Percentiles rank a stretch among this genome's conserved stretches.
Conservation (phyloP, 164 flowering plant genomes). For the Euptelea pleiosperma region DNA sequence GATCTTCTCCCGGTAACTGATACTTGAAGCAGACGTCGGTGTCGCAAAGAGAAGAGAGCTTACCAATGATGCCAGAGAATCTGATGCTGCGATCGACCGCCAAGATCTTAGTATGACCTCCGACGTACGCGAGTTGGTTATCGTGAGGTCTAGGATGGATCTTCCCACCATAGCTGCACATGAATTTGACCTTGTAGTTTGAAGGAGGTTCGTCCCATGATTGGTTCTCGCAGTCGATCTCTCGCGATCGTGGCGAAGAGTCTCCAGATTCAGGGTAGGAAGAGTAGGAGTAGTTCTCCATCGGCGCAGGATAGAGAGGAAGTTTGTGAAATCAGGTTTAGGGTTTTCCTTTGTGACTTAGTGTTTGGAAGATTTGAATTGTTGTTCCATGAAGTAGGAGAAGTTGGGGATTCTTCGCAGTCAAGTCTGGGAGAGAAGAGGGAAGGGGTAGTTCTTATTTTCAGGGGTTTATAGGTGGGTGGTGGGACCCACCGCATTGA, state of each 20-base stretch:
- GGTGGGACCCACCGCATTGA: slow-evolving; percentile 9
- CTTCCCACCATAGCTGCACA: slow-evolving; percentile 81
- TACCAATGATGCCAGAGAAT: slow-evolving; percentile 37
- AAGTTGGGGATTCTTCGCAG: neutral
- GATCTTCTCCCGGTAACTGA: slow-evolving; percentile 83
- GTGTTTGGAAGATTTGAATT: slow-evolving; percentile 1
- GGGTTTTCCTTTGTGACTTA: neutral
- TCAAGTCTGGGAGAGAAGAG: neutral
- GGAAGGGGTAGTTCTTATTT: neutral
- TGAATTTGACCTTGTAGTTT: slow-evolving; percentile 53
- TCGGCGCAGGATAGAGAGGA: slow-evolving; percentile 9
- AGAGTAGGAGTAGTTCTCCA: slow-evolving; percentile 53
- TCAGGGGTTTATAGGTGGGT: neutral
- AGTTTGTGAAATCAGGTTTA: neutral
- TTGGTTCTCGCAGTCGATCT: slow-evolving; percentile 49
- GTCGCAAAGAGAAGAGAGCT: slow-evolving; percentile 42
- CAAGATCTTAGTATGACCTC: slow-evolving; percentile 78
- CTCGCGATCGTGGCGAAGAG: slow-evolving; percentile 76
- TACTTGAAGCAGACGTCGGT: slow-evolving; percentile 55
- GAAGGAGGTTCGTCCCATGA: slow-evolving; percentile 51
- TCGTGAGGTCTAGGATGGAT: slow-evolving; percentile 72
- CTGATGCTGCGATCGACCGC: slow-evolving; percentile 53
- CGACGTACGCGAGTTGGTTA: slow-evolving; percentile 65
- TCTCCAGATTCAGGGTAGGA: slow-evolving; percentile 70
- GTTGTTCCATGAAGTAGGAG: neutral